A percentile compares a stretch with the other conserved stretches of the same genome.
phyloP scores from a whole-genome alignment of 2,329 filamentous ascomycete species.

The Daldinia eschscholtzii region DNA sequence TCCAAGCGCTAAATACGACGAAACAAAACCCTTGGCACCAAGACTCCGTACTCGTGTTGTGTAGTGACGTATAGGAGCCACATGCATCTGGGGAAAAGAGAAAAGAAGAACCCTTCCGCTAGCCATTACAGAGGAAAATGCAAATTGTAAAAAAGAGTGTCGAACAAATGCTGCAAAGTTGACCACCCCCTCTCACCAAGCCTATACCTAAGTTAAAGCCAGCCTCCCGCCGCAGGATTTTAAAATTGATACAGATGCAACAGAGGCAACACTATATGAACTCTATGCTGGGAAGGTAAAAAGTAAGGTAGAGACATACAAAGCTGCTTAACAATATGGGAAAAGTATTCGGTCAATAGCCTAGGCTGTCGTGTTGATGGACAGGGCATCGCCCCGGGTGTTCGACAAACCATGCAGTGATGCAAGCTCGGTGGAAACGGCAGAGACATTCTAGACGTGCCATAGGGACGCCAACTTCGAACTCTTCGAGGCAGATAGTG shows the following conservation, averaged over 20 bases:
- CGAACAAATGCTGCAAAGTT: conserved; percentile 20
- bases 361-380: conserved; percentile 73
- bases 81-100: conserved; percentile 24
- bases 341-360: conserved; percentile 55
- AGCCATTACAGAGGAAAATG: conserved; percentile 17
- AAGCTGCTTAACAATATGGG: background rate
- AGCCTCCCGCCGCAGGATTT: background rate
- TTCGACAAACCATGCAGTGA: conserved; percentile 71
- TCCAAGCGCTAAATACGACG: conserved; percentile 29
- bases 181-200: conserved; percentile 3
- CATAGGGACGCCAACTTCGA: conserved; percentile 72
- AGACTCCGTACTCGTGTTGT: conserved; percentile 34
- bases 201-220: conserved; percentile 3
- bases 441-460: conserved; percentile 76
- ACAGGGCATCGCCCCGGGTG: conserved; percentile 74
- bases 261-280: conserved; percentile 16
- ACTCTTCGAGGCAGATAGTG: conserved; percentile 76
- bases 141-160: conserved; percentile 33
- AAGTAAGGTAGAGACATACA: conserved; percentile 12
- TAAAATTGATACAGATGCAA: conserved; percentile 15
- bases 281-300: conserved; percentile 14
- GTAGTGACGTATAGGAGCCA: conserved; percentile 28
- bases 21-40: conserved; percentile 7
- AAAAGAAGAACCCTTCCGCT: conserved; percentile 10
- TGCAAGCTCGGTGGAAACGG: conserved; percentile 72